A percentile compares a stretch with the other conserved stretches of the same genome.
phyloP scores from a whole-genome alignment of 495 filamentous ascomycete genomes.

The Barbatosphaeria neglecta region DNA sequence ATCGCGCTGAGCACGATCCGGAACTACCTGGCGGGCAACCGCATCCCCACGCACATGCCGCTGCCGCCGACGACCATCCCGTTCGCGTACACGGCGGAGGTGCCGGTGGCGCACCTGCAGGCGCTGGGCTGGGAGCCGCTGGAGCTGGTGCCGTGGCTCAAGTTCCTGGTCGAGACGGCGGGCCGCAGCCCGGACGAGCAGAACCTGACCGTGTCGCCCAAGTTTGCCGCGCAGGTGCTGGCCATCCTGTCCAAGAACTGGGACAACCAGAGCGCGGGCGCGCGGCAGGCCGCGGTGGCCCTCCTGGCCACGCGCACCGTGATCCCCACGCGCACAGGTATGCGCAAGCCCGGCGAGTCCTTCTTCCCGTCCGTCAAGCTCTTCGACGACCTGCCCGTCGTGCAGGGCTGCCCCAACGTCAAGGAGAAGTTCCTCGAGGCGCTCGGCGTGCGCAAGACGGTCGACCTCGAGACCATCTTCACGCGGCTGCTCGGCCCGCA shows the following conservation, averaged over 20 bases:
- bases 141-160: conserved; percentile 70
- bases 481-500: conserved; percentile 59
- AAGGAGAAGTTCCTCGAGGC: conserved; percentile 82
- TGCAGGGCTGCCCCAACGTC: conserved; percentile 58
- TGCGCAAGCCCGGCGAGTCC: conserved; percentile 75
- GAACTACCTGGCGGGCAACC: conserved; percentile 58
- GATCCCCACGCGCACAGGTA: conserved; percentile 84
- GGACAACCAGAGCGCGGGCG: conserved; percentile 56
- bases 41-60: conserved; percentile 72
- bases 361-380: conserved; percentile 90
- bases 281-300: conserved; percentile 51
- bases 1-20: conserved; percentile 65
- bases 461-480: conserved; percentile 89
- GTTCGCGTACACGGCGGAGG: conserved; percentile 52
- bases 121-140: conserved; percentile 75
- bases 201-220: conserved; percentile 54
- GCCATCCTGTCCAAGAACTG: conserved; percentile 75
- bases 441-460: conserved; percentile 74
- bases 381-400: conserved; percentile 82
- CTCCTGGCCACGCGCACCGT: conserved; percentile 56
- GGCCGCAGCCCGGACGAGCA: conserved; percentile 24
- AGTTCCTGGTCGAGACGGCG: conserved; percentile 58
- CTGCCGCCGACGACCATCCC: conserved; percentile 75
- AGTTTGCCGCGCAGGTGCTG: conserved; percentile 70
- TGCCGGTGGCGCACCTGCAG: conserved; percentile 52